phyloP scores from a whole-genome alignment of 805 yeast species.

The Pichia occidentalis region DNA sequence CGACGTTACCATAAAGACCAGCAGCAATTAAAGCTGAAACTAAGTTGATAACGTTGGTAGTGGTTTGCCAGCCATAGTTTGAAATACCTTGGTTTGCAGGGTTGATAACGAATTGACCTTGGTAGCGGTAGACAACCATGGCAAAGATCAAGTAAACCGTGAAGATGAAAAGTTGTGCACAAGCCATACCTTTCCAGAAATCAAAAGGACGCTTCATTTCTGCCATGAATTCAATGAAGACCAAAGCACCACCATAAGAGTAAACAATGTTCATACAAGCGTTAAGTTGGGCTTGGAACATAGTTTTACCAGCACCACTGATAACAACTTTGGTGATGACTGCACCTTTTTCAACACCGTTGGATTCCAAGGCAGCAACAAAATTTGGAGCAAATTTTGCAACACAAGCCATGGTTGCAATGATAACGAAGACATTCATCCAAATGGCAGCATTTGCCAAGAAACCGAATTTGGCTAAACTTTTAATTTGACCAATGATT shows the following conservation, averaged over 20 bases:
- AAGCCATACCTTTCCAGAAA: slow-evolving; percentile 41
- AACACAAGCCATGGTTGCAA: slow-evolving; percentile 39
- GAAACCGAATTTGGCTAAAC: slow-evolving; percentile 35
- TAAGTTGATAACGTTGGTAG: slow-evolving; percentile 34
- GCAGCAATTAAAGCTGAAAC: slow-evolving; percentile 41
- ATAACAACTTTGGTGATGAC: slow-evolving; percentile 22
- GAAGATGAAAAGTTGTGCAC: slow-evolving; percentile 37
- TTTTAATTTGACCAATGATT: slow-evolving; percentile 38
- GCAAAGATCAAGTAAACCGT: slow-evolving; percentile 37
- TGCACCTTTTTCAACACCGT: slow-evolving; percentile 18
- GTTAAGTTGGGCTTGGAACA: slow-evolving; percentile 14
- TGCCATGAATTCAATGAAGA: slow-evolving; percentile 41
- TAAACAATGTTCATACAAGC: slow-evolving; percentile 38
- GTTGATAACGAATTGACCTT: slow-evolving; percentile 38
- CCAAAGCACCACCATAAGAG: slow-evolving; percentile 45
- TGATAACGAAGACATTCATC: slow-evolving; percentile 39
- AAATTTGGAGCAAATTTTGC: slow-evolving; percentile 32
- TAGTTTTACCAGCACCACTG: slow-evolving; percentile 24
- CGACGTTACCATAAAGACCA: slow-evolving; percentile 41
- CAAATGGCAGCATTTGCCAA: slow-evolving; percentile 41
- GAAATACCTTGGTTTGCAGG: slow-evolving; percentile 41
- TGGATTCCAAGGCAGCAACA: slow-evolving; percentile 21
- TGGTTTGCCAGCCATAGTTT: slow-evolving; percentile 35
- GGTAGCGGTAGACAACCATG: slow-evolving; percentile 37
- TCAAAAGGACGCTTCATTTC: slow-evolving; percentile 43